phyloP scores from a whole-genome alignment of 83 land plant species.

The Thuja plicata region DNA sequence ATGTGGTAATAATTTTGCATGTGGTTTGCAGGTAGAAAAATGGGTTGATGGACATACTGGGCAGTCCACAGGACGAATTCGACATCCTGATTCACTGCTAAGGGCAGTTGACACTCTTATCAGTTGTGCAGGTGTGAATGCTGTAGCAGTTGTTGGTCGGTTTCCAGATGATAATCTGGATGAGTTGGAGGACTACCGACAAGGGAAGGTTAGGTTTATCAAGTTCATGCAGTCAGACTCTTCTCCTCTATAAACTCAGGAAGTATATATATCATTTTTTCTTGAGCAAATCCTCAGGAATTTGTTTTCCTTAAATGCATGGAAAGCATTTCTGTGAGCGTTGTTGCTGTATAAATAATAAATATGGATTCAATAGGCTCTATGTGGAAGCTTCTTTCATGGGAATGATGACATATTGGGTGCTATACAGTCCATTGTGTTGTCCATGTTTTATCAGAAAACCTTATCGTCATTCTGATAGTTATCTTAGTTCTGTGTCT shows the following conservation, averaged over 20 bases:
- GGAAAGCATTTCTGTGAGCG: background rate
- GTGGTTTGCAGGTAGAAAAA: slow-evolving; percentile 66
- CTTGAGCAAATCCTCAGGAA: background rate
- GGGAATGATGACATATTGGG: background rate
- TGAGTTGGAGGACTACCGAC: slow-evolving; percentile 78
- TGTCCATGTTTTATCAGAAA: background rate
- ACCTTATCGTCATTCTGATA: background rate
- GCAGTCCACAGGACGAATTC: slow-evolving; percentile 82
- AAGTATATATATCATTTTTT: slow-evolving; percentile 1
- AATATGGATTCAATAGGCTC: background rate
- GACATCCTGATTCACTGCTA: slow-evolving; percentile 69
- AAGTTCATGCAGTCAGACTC: background rate
- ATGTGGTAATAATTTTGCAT: background rate
- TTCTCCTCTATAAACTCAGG: background rate
- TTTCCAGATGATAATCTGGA: slow-evolving; percentile 89
- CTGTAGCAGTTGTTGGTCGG: slow-evolving; percentile 88
- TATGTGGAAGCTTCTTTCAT: background rate
- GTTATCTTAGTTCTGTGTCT: background rate
- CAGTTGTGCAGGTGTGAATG: slow-evolving; percentile 57
- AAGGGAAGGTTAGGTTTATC: slow-evolving; percentile 66
- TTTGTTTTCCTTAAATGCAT: background rate
- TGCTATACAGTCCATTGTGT: background rate
- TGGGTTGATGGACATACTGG: slow-evolving; percentile 82
- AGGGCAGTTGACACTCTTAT: slow-evolving; percentile 76
- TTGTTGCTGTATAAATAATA: background rate